A percentile compares a stretch with the other conserved stretches of the same genome.
Conservation (phyloP, 2,329 filamentous ascomycete genomes). For the Scolecobasidium constrictum region DNA sequence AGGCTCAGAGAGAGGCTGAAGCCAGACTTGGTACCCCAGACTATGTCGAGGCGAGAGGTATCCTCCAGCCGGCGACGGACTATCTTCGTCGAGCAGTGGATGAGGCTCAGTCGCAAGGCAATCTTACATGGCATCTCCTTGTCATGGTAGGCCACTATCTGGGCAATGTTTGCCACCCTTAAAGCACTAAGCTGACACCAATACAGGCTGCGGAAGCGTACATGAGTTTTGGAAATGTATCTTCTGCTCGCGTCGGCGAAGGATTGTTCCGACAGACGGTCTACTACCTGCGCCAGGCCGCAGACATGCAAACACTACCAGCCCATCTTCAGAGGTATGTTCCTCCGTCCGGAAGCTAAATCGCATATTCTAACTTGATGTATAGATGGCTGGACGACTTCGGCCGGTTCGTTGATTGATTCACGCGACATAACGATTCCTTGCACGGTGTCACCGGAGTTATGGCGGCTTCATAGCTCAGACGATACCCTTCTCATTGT, state of each 20-base stretch:
- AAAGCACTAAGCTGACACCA: conserved; percentile 10
- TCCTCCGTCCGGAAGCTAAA: neutral
- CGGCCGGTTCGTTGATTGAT: conserved; percentile 5
- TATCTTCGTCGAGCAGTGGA: conserved; percentile 38
- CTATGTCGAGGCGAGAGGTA: conserved; percentile 42
- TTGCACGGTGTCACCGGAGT: too few relatives aligned
- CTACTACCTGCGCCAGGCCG: conserved; percentile 32
- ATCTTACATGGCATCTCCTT: conserved; percentile 32
- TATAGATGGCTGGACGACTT: conserved; percentile 9
- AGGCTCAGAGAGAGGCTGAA: conserved; percentile 25
- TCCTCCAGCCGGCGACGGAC: conserved; percentile 40
- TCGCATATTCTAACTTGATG: neutral
- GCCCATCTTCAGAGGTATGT: conserved; percentile 36
- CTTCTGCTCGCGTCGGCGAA: conserved; percentile 31
- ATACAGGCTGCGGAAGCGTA: conserved; percentile 39
- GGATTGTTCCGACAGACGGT: conserved; percentile 36
- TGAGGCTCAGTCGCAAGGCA: conserved; percentile 27
- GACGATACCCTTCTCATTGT: too few relatives aligned
- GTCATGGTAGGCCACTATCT: conserved; percentile 26
- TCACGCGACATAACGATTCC: too few relatives aligned
- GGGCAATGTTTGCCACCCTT: neutral
- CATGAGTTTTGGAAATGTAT: conserved; percentile 43
- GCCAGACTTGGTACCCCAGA: conserved; percentile 26
- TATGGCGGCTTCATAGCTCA: too few relatives aligned
- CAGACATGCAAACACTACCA: conserved; percentile 29